Percentiles rank a stretch among this genome's conserved stretches.
These are phyloP conservation scores for Hydnum rufescens DNA, from an alignment of 768 basidiomycete genomes.

Conservation along the genomic window DNA sequence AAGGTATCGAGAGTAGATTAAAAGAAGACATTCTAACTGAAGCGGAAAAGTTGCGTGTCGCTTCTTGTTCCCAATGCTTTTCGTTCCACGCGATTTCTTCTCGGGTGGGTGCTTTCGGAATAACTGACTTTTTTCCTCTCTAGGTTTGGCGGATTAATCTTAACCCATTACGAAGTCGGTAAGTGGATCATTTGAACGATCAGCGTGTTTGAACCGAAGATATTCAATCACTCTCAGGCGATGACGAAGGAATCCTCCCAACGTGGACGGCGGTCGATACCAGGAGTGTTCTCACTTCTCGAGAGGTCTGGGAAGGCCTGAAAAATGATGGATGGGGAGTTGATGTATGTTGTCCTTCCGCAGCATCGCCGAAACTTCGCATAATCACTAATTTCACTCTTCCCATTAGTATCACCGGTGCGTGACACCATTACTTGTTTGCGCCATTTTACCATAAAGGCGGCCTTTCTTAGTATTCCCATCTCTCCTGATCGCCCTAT, in stretches of 20 bases:
- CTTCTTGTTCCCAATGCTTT: not conserved
- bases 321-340: conserved; percentile 74
- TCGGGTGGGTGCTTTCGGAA: not conserved
- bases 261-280: conserved; percentile 88
- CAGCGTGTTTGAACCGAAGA: not conserved
- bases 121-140: not conserved
- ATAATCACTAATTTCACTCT: conserved; percentile 9
- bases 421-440: conserved; percentile 10
- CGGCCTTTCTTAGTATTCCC: conserved; percentile 44
- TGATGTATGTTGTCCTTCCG: conserved; percentile 32
- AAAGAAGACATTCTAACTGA: conserved; percentile 86
- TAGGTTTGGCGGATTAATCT: conserved; percentile 73
- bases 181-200: conserved; percentile 11
- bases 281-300: conserved; percentile 64
- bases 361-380: not conserved
- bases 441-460: not conserved
- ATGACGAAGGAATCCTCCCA: conserved; percentile 66
- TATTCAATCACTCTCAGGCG: conserved; percentile 17
- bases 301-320: conserved; percentile 71
- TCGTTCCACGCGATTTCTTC: no score
- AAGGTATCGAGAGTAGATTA: conserved; percentile 74
- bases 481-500: conserved; percentile 84
- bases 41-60: conserved; percentile 30
- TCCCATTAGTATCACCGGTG: conserved; percentile 52
- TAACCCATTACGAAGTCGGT: conserved; percentile 87